Evolutionary conservation across 1,284 basidiomycete genomes (phyloP), one percentile per base, ranked within the genome.

Genomic region (Exsudoporus floridanus): DNA sequence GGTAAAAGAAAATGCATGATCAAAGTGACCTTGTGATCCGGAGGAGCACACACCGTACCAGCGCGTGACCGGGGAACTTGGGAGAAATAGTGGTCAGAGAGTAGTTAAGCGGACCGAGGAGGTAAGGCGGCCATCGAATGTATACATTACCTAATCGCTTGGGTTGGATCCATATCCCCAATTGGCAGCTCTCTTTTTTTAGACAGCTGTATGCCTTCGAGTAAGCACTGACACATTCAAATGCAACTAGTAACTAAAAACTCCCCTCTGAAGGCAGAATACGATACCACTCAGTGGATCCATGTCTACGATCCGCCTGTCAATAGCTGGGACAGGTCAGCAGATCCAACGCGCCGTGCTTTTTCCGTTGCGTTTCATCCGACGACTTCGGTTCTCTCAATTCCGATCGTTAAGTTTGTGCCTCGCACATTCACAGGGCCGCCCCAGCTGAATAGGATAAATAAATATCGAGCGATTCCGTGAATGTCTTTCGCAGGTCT

Each of bases 381-480:
- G 10, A n/a, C n/a, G n/a, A n/a, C n/a, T 45, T 37, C 10, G 44
- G 31, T n/a, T 18, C 13, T 25, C 14, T 40, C n/a, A 18, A 36
- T 13, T 42, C 46, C 38, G 41, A 42, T 23, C 35, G 18, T 31
- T 14, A n/a, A n/a, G 16, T 42, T 46, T 25, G 28, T 28, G 28
- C 28, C 35, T 38, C 6, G 36, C 16, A 8, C 41, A 43, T 30
- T 50, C 52, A 50, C 35, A 41, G 33, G 44, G 28, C 25, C 46
- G 7, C n/a, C 36, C 38, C 36, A 16, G 23, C 28, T 7, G 19
- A 41, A 18, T 38, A 21, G 14, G 2, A 42, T 55, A 53, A 55
- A 64, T 60, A 56, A n/a, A n/a, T n/a, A n/a, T 43, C 39, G 18
- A 27, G 31, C 46, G 2, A 13, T 46, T 45, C 16, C 4, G n/a